Percentiles rank a stretch among this genome's conserved stretches.
Evolutionary conservation across 805 yeast genomes (phyloP).

Genomic region (Komagataella mondaviorum): DNA sequence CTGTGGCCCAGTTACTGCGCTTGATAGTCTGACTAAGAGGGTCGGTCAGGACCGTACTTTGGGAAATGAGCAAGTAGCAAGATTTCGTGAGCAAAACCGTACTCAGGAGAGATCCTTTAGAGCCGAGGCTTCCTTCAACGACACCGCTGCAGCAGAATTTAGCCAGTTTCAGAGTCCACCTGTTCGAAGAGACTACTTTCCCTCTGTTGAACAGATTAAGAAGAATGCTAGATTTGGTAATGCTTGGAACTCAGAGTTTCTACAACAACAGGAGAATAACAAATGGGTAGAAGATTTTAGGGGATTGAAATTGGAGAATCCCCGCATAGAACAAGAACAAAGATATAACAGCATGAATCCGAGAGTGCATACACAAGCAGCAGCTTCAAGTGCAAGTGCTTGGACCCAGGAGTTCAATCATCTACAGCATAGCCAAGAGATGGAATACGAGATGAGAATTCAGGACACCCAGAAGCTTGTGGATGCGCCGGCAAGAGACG

Average conservation of each 20-base stretch:
- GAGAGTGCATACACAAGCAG: neutral
- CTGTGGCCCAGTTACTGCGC: slow-evolving; percentile 2
- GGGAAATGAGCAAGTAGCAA: neutral
- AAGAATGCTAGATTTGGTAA: neutral
- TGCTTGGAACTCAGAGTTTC: neutral
- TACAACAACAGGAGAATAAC: neutral
- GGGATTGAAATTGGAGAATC: slow-evolving; percentile 6
- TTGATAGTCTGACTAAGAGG: slow-evolving; percentile 1
- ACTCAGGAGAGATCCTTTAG: neutral
- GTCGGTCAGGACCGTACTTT: neutral
- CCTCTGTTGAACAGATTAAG: neutral
- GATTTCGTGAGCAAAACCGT: neutral
- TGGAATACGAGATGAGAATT: neutral
- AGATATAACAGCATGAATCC: neutral
- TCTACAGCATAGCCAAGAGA: neutral
- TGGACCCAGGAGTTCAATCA: neutral
- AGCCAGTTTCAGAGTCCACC: neutral
- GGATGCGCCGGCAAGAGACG: neutral
- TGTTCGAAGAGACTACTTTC: neutral
- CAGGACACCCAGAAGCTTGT: neutral
- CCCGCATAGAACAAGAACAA: neutral
- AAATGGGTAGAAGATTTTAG: slow-evolving; percentile 12
- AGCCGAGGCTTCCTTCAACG: neutral
- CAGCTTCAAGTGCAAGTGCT: neutral
- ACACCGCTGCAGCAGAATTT: neutral